phyloP scores from a whole-genome alignment of 331 rosid species.

The Prunus yedoensis region DNA sequence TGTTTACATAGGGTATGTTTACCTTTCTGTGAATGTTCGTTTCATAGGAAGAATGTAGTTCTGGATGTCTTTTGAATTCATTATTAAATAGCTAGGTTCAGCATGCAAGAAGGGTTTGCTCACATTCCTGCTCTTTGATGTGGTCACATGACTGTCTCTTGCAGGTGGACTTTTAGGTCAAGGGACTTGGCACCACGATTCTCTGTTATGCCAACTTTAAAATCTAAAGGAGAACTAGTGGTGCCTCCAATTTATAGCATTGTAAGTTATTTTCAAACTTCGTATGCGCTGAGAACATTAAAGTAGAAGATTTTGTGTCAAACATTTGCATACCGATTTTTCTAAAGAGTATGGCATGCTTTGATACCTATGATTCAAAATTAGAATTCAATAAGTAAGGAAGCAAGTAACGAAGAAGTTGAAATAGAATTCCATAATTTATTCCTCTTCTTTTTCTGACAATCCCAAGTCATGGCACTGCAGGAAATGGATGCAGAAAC shows the following conservation, averaged over 20 bases:
- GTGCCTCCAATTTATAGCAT: slow-evolving; percentile 86
- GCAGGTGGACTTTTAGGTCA: slow-evolving; percentile 94
- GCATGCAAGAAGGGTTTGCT: not conserved
- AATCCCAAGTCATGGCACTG: slow-evolving; percentile 19
- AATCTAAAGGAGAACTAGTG: slow-evolving; percentile 47
- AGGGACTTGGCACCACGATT: slow-evolving; percentile 81
- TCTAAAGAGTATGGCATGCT: not conserved
- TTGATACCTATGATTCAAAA: not conserved
- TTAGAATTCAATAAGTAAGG: not conserved
- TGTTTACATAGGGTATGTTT: slow-evolving; percentile 82
- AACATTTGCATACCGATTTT: not conserved
- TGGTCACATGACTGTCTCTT: slow-evolving; percentile 25
- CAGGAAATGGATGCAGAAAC: slow-evolving; percentile 95
- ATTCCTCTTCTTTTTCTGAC: not conserved
- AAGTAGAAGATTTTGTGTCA: not conserved
- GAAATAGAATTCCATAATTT: not conserved
- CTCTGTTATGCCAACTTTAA: slow-evolving; percentile 77
- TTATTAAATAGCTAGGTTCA: not conserved
- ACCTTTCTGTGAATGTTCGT: slow-evolving; percentile 8
- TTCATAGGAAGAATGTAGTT: not conserved
- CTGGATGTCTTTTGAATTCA: not conserved
- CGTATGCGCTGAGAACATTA: not conserved
- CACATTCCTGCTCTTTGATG: not conserved
- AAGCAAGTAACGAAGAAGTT: not conserved
- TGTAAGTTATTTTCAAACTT: slow-evolving; percentile 42